Evolutionary conservation across 192 early-diverging fungal species (phyloP).

Genomic region (Coemansia sp.): DNA sequence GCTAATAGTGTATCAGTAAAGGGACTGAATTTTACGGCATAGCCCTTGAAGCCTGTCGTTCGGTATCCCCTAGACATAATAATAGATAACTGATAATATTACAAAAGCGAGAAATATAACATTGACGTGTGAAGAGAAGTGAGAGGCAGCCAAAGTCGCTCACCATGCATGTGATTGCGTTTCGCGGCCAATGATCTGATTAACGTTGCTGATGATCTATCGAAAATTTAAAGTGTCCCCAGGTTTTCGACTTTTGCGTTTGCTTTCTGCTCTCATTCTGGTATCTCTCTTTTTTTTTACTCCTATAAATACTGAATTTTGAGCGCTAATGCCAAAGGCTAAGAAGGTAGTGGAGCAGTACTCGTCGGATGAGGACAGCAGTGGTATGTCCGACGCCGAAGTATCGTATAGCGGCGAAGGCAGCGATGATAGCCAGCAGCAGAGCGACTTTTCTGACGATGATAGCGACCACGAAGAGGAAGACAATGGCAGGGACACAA

Average conservation of each 20-base stretch:
- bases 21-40: constrained; percentile 93
- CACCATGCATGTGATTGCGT: neutral
- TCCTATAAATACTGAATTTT: neutral
- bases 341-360: constrained; percentile 37
- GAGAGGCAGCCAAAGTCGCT: neutral
- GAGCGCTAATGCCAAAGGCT: constrained; percentile 26
- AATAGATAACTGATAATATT: neutral
- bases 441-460: constrained; percentile 19
- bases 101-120: neutral
- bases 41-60: constrained; percentile 88
- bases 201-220: neutral
- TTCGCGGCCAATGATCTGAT: neutral
- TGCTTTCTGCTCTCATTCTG: constrained; percentile 7
- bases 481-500: constrained; percentile 8
- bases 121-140: neutral
- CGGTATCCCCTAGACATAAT: constrained; percentile 54
- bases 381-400: constrained; percentile 26
- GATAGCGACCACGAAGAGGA: constrained; percentile 16
- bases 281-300: neutral
- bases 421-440: constrained; percentile 13
- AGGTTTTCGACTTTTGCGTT: neutral
- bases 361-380: constrained; percentile 54
- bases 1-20: constrained; percentile 91
- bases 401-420: constrained; percentile 11
- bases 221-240: neutral